phyloP scores from a whole-genome alignment of 495 filamentous ascomycete species.

The Trichoderma reesei region DNA sequence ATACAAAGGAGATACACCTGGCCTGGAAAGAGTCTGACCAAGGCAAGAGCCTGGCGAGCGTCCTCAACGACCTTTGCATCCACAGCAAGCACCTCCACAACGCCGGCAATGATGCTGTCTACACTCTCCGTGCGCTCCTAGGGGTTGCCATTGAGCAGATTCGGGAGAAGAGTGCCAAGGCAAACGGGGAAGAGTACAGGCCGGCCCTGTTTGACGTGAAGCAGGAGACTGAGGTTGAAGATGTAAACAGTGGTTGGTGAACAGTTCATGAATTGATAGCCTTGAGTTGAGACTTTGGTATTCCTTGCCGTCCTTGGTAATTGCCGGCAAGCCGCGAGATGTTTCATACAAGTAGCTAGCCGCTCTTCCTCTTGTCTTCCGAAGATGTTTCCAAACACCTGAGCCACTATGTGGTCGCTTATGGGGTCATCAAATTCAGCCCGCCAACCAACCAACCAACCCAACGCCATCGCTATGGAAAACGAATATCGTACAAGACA shows the following conservation, averaged over 20 bases:
- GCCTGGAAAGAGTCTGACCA: constrained; percentile 41
- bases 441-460: constrained; percentile 4
- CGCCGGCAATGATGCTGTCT: constrained; percentile 87
- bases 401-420: background rate
- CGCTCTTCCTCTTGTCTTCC: background rate
- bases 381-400: background rate
- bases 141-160: constrained; percentile 45
- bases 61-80: constrained; percentile 59
- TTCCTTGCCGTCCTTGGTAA: background rate
- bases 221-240: background rate
- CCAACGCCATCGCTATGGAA: constrained; percentile 9
- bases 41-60: constrained; percentile 41
- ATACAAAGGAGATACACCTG: constrained; percentile 61
- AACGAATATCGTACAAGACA: constrained; percentile 9
- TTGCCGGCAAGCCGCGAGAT: background rate
- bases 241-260: background rate
- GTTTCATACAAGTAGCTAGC: background rate
- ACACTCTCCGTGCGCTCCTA: constrained; percentile 69
- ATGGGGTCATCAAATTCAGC: background rate
- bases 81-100: constrained; percentile 66
- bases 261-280: no score
- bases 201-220: background rate
- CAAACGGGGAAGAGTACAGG: constrained; percentile 3
- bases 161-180: constrained; percentile 9
- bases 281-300: background rate